Evolutionary conservation across 768 basidiomycete genomes (phyloP), one percentile per base, ranked within the genome.

Genomic region (Tephrocybe sp.): DNA sequence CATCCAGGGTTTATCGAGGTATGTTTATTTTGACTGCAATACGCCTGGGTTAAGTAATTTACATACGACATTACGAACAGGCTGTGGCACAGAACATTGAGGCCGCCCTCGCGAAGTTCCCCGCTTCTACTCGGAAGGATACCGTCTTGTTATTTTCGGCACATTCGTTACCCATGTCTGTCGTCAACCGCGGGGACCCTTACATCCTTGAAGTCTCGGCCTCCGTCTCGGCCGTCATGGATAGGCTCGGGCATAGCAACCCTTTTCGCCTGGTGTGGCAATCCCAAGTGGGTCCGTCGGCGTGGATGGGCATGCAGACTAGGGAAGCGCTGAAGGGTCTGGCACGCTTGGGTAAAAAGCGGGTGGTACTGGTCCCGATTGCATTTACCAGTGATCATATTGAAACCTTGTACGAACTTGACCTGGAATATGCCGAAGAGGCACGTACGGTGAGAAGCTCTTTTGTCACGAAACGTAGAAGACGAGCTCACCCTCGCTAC

Each of bases 321-420:
- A 76, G 81, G 15, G 93, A 92, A 47, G 90, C 94, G 39, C 73
- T 99, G 65, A 93, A 97, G 75, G 90, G 90, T 15, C 76, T 91
- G 37, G 86, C 88, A 45, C 80, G 85, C 15, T 72, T 90, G 34
- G 88, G 88, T 25, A 81, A 77, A 65, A 91, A 90, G 67, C 81
- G 85, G 55, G 85, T 79, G 3, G 77, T 98, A 50, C 73, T 98
- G 33, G 84, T 99, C 6, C 97, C 97, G 0, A 94, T 99, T 55
- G 97, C 97, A 21, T 99, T 99, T 73, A 99, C 97, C 12, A 94
- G 89, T 66, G 97, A 99, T 70, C 97, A 99, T 67, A 98, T 99
- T 62, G 97, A 99, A 76, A 99, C 97, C 20, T 75, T 99, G 44
- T 98, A 90, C 62, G 97, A 99, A 73, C 78, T 98, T 44, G 97